Evolutionary conservation across 768 basidiomycete species (phyloP).

Genomic region (Dacryopinax spathularia): DNA sequence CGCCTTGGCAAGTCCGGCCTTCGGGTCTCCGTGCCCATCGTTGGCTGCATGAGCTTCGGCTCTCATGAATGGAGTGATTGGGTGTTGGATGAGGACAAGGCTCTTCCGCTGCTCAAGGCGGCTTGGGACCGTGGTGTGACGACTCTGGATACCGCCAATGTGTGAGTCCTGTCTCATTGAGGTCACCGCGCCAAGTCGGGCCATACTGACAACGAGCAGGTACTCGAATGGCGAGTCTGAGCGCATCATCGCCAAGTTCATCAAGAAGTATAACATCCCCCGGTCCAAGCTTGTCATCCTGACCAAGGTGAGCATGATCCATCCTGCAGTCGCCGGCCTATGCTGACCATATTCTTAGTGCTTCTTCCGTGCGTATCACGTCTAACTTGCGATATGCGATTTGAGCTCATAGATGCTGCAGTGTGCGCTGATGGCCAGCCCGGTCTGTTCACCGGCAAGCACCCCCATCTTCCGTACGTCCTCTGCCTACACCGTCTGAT

Average conservation of each 20-base stretch:
- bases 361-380: too few relatives aligned
- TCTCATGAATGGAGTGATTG: conserved; percentile 16
- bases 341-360: too few relatives aligned
- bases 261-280: conserved; percentile 22
- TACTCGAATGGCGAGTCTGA: conserved; percentile 17
- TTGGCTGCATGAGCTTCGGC: conserved; percentile 17
- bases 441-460: background rate
- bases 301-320: conserved; percentile 29
- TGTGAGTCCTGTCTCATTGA: too few relatives aligned
- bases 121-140: conserved; percentile 22
- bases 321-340: too few relatives aligned
- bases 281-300: conserved; percentile 33
- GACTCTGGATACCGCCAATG: conserved; percentile 22
- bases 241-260: conserved; percentile 13
- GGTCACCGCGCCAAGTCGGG: too few relatives aligned
- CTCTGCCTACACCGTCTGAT: background rate
- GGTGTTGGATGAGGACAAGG: conserved; percentile 20
- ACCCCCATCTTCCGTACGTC: background rate
- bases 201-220: too few relatives aligned
- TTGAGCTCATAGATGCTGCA: too few relatives aligned
- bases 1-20: conserved; percentile 19
- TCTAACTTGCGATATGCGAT: too few relatives aligned
- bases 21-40: conserved; percentile 19
- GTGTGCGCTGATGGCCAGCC: background rate
- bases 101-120: conserved; percentile 17